These are phyloP conservation scores for Ophiorrhiza pumila DNA, from an alignment of 257 asterid species.

Conservation along the genomic window DNA sequence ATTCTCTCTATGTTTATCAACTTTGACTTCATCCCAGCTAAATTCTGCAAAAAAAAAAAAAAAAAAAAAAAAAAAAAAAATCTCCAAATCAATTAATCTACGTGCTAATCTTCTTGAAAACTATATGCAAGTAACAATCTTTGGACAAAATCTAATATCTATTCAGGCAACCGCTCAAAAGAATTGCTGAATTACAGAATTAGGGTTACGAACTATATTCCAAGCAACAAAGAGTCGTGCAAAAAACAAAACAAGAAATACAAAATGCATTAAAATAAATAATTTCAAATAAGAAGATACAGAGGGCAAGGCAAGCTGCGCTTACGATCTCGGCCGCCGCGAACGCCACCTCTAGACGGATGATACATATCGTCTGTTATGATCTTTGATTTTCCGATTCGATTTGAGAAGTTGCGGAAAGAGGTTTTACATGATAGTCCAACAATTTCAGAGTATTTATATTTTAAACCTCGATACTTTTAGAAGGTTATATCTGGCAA, in stretches of 20 bases:
- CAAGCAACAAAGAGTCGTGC: background rate
- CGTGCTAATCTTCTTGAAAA: too few relatives aligned
- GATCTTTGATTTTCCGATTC: background rate
- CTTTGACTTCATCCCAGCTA: constrained; percentile 97
- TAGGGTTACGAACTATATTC: background rate
- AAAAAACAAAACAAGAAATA: constrained; percentile 36
- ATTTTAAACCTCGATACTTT: too few relatives aligned
- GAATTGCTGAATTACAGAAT: background rate
- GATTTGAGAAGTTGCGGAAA: background rate
- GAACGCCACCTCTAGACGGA: constrained; percentile 97
- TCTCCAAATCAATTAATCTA: background rate
- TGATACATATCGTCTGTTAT: constrained; percentile 56
- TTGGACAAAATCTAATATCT: background rate
- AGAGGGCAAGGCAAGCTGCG: constrained; percentile 2
- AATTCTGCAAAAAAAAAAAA: constrained; percentile 61
- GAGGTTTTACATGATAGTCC: background rate
- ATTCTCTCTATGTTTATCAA: constrained; percentile 89
- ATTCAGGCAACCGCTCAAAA: background rate
- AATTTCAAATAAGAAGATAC: background rate
- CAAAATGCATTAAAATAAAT: constrained; percentile 11
- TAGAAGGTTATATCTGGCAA: constrained; percentile 11
- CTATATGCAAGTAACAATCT: background rate
- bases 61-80: too few relatives aligned
- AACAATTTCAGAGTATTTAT: background rate
- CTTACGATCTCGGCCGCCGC: constrained; percentile 99